phyloP scores from a whole-genome alignment of 2,329 filamentous ascomycete genomes.

The Raffaelea arxii region DNA sequence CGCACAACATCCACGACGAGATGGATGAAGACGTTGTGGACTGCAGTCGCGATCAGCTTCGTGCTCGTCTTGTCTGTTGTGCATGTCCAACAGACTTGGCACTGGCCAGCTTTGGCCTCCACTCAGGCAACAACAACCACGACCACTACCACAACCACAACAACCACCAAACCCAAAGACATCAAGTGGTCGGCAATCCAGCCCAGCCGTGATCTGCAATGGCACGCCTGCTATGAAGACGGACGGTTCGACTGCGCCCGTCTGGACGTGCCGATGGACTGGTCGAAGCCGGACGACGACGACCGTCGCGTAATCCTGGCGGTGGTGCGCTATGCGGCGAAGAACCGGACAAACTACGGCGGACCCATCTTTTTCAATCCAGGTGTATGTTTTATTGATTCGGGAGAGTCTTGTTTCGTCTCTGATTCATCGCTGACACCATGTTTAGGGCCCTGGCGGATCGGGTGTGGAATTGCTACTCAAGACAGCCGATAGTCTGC shows the following conservation, averaged over 20 bases:
- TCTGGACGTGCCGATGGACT: conserved; percentile 28
- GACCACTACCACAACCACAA: background rate
- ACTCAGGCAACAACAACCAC: background rate
- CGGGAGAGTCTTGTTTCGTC: background rate
- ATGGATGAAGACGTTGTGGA: too few relatives aligned
- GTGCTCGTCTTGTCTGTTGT: too few relatives aligned
- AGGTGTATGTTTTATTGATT: conserved; percentile 14
- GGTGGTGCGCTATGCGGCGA: conserved; percentile 24
- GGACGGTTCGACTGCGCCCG: conserved; percentile 25
- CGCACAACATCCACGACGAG: too few relatives aligned
- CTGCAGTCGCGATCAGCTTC: too few relatives aligned
- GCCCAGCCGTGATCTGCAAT: conserved; percentile 11
- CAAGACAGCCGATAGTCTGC: conserved; percentile 22
- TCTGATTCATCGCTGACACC: background rate
- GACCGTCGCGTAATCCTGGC: conserved; percentile 23
- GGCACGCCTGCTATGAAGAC: conserved; percentile 25
- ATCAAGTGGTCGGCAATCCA: conserved; percentile 1
- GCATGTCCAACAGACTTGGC: too few relatives aligned
- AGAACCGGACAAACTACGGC: conserved; percentile 14
- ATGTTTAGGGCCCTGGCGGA: conserved; percentile 34
- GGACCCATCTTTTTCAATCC: conserved; percentile 30
- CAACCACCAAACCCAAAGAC: too few relatives aligned
- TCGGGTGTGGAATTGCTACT: conserved; percentile 27
- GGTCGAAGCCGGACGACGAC: conserved; percentile 24
- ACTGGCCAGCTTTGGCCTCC: background rate